A percentile compares a stretch with the other conserved stretches of the same genome.
These are phyloP conservation scores for Cystofilobasidium bisporidii DNA, from an alignment of 768 basidiomycete species.

Conservation along the genomic window DNA sequence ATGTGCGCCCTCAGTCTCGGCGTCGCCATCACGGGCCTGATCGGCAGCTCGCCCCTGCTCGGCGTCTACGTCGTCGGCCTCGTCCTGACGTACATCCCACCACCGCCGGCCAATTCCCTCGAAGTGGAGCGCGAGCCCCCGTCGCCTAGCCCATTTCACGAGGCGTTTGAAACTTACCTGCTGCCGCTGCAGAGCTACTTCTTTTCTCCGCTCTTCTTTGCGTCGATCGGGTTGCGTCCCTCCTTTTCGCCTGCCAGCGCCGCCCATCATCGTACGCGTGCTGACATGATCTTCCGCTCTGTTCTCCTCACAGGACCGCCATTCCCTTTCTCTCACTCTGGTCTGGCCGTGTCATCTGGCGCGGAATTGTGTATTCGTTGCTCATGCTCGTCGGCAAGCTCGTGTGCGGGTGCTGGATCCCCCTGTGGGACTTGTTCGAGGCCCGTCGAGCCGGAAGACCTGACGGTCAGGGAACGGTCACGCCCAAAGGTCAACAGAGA, in stretches of 20 bases:
- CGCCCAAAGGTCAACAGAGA: not conserved
- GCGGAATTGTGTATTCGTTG: conserved; percentile 45
- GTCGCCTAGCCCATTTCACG: conserved; percentile 15
- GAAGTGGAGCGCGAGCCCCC: too few relatives aligned
- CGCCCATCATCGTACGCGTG: conserved; percentile 46
- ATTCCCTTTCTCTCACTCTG: conserved; percentile 48
- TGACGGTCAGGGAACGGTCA: not conserved
- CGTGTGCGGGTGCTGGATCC: conserved; percentile 45
- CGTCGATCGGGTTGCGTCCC: conserved; percentile 51
- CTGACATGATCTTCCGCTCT: conserved; percentile 44
- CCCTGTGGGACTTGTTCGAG: conserved; percentile 32
- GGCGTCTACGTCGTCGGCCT: conserved; percentile 56
- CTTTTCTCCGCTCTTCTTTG: conserved; percentile 58
- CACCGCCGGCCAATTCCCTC: not conserved
- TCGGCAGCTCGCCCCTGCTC: conserved; percentile 53
- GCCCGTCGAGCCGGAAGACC: not conserved
- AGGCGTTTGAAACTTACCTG: conserved; percentile 36
- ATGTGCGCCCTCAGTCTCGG: conserved; percentile 38
- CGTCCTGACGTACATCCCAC: conserved; percentile 42
- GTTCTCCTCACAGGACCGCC: conserved; percentile 41
- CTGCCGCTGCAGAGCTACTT: conserved; percentile 43
- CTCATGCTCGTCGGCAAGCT: conserved; percentile 54
- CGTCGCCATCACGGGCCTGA: conserved; percentile 40
- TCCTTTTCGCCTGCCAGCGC: conserved; percentile 45
- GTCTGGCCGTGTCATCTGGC: conserved; percentile 46